A percentile compares a stretch with the other conserved stretches of the same genome.
Evolutionary conservation across 352 stramenopile genomes (phyloP).

Genomic region (Albugo laibachii): DNA sequence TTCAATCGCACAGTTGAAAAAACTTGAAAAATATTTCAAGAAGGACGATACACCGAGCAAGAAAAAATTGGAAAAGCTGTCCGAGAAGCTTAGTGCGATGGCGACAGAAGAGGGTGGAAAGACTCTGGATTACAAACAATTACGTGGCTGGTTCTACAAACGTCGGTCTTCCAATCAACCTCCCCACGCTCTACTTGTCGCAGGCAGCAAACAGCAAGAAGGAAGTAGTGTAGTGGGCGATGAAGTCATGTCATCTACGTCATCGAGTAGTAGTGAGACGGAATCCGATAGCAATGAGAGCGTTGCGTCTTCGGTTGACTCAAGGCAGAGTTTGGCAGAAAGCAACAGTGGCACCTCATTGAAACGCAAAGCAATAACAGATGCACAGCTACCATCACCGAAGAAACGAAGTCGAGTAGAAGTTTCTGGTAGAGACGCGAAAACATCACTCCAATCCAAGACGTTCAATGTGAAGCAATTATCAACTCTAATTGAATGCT

Average conservation of each 20-base stretch:
- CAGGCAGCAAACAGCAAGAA: constrained; percentile 23
- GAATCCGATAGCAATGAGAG: constrained; percentile 45
- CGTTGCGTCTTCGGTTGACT: constrained; percentile 12
- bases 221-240: background rate
- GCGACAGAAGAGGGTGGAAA: constrained; percentile 27
- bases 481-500: constrained; percentile 65
- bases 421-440: constrained; percentile 1
- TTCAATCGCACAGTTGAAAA: constrained; percentile 48
- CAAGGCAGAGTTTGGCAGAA: background rate
- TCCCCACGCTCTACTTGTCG: constrained; percentile 34
- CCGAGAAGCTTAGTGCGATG: constrained; percentile 50
- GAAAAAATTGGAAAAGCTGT: constrained; percentile 56
- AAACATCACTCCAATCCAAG: too few relatives aligned
- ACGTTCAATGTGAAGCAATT: constrained; percentile 78
- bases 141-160: constrained; percentile 80
- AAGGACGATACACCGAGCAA: constrained; percentile 69
- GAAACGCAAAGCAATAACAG: constrained; percentile 3
- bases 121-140: constrained; percentile 73
- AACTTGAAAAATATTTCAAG: constrained; percentile 66
- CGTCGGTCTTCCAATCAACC: constrained; percentile 54
- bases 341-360: background rate
- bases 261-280: constrained; percentile 37
- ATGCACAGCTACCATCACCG: constrained; percentile 4
- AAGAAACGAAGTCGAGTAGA: constrained; percentile 1
- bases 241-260: constrained; percentile 13